phyloP scores from a whole-genome alignment of 768 basidiomycete genomes.

The Mycena vitilis region DNA sequence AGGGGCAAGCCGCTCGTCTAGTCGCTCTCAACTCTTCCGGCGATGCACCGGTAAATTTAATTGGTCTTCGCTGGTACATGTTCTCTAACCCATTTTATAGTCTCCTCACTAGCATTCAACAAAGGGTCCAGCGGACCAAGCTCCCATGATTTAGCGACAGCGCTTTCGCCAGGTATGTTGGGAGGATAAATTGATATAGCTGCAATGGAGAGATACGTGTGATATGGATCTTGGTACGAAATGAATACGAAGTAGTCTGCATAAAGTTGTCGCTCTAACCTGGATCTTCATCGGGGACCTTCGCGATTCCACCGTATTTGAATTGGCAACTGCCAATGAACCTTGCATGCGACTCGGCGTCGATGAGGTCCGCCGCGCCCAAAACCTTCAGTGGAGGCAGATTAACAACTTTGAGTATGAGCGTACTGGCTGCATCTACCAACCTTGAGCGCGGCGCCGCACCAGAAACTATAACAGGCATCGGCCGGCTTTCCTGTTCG shows the following conservation, averaged over 20 bases:
- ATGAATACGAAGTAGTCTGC: constrained; percentile 6
- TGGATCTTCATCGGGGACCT: constrained; percentile 82
- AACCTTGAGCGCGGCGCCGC: constrained; percentile 83
- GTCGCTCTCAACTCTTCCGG: constrained; percentile 25
- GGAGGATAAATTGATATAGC: constrained; percentile 77
- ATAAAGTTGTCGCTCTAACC: constrained; percentile 57
- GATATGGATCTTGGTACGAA: constrained; percentile 81
- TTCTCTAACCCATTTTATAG: constrained; percentile 73
- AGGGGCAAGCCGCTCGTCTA: constrained; percentile 50
- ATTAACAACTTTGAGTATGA: constrained; percentile 9
- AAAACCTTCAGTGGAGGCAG: constrained; percentile 79
- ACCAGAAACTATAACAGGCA: constrained; percentile 98
- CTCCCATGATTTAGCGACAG: constrained; percentile 58
- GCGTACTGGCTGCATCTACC: constrained; percentile 36
- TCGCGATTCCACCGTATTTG: constrained; percentile 89
- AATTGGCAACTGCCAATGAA: constrained; percentile 87
- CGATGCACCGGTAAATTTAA: constrained; percentile 10
- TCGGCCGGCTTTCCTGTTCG: constrained; percentile 90
- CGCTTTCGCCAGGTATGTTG: constrained; percentile 44
- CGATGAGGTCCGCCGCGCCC: constrained; percentile 66
- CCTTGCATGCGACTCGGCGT: constrained; percentile 62
- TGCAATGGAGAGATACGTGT: constrained; percentile 92
- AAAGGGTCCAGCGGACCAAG: constrained; percentile 74
- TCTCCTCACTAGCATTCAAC: constrained; percentile 76
- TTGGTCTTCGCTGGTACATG: constrained; percentile 56